Conservation (phyloP, 176 grass and related monocot species). For the Ensete glaucum region DNA sequence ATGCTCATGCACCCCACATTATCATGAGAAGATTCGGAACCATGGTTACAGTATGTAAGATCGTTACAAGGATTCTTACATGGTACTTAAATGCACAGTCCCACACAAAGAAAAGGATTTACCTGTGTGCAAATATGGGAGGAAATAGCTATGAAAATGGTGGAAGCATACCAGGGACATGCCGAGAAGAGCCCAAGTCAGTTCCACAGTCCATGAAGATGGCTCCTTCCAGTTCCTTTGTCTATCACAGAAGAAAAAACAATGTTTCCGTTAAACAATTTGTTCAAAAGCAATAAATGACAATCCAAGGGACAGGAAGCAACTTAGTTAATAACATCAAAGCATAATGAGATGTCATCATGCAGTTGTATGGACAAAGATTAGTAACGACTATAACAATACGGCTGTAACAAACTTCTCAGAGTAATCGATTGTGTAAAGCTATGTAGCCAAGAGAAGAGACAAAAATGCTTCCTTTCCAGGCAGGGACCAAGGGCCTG, state of each 20-base stretch:
- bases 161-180: slow-evolving; percentile 56
- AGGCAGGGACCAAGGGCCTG: too few species aligned
- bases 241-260: slow-evolving; percentile 45
- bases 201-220: slow-evolving; percentile 90
- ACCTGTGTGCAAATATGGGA: too few species aligned
- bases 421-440: too few species aligned
- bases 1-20: background rate
- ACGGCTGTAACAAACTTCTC: too few species aligned
- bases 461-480: too few species aligned
- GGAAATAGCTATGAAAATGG: background rate
- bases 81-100: background rate
- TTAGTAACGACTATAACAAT: background rate
- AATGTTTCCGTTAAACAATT: slow-evolving; percentile 5
- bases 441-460: too few species aligned
- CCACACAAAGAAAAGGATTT: background rate
- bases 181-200: slow-evolving; percentile 74
- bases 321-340: background rate
- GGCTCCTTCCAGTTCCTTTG: slow-evolving; percentile 64
- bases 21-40: background rate
- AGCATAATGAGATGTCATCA: background rate
- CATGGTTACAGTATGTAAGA: background rate
- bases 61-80: background rate
- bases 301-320: background rate
- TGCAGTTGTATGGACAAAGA: background rate
- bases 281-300: slow-evolving; percentile 11